Evolutionary conservation across 208 protist species (phyloP).

Genomic region (Leishmania mexicana): DNA sequence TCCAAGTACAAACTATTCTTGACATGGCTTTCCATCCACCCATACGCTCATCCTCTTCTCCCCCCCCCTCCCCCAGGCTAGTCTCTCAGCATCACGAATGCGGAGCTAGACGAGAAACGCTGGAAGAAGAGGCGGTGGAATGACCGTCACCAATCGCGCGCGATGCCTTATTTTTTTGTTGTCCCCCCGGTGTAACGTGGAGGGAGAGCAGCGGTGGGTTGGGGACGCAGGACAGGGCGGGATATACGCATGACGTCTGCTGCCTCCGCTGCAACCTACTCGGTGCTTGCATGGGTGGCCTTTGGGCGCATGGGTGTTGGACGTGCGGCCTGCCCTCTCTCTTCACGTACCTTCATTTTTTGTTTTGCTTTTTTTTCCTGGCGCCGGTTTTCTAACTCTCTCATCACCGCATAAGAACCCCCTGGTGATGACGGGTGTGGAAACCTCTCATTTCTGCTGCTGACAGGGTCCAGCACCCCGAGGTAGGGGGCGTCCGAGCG

Average conservation of each 20-base stretch:
- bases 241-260: not conserved
- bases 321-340: not conserved
- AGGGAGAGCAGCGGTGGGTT: not conserved
- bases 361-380: not conserved
- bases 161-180: not conserved
- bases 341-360: not conserved
- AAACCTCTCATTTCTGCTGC: not conserved
- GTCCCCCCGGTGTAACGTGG: not conserved
- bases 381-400: not conserved
- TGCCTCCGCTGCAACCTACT: not conserved
- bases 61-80: too few relatives aligned
- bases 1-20: not conserved
- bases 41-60: not conserved
- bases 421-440: not conserved
- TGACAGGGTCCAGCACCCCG: not conserved
- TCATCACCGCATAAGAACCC: not conserved
- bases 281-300: not conserved
- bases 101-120: not conserved
- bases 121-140: not conserved
- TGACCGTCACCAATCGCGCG: not conserved
- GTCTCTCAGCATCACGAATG: slow-evolving; percentile 6
- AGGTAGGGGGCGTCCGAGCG: not conserved
- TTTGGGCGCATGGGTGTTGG: not conserved
- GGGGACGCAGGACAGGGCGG: not conserved
- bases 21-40: not conserved